Conservation (phyloP, 1,139 yeast genomes). For the Fermentozyma sake region DNA sequence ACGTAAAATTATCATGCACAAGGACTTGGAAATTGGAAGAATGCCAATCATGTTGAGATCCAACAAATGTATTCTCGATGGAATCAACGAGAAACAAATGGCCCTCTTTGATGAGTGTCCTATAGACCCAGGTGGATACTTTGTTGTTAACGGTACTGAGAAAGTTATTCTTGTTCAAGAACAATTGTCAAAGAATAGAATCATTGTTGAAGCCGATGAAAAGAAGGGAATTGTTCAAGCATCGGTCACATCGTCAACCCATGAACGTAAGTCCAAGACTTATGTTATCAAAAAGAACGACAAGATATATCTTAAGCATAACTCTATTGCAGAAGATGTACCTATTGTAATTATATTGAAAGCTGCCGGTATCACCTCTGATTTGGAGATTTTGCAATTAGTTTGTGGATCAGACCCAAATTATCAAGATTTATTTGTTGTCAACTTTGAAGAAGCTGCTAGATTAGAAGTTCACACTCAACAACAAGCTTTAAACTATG, state of each 20-base stretch:
- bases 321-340: slow-evolving; percentile 89
- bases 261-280: slow-evolving; percentile 95
- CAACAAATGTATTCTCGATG: slow-evolving; percentile 81
- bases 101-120: slow-evolving; percentile 93
- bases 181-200: slow-evolving; percentile 93
- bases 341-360: slow-evolving; percentile 91
- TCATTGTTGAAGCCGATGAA: slow-evolving; percentile 95
- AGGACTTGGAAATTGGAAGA: slow-evolving; percentile 90
- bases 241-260: slow-evolving; percentile 95
- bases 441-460: slow-evolving; percentile 92
- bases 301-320: slow-evolving; percentile 86
- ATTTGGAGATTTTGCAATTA: slow-evolving; percentile 86
- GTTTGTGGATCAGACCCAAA: slow-evolving; percentile 88
- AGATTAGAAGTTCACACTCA: slow-evolving; percentile 84
- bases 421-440: slow-evolving; percentile 87
- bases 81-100: slow-evolving; percentile 77
- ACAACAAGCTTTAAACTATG: slow-evolving; percentile 86
- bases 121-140: slow-evolving; percentile 97
- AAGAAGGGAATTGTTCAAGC: slow-evolving; percentile 95
- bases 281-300: slow-evolving; percentile 91
- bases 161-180: slow-evolving; percentile 96
- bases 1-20: slow-evolving; percentile 80
- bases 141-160: slow-evolving; percentile 96
- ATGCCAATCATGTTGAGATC: slow-evolving; percentile 98
- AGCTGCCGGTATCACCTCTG: slow-evolving; percentile 94